Evolutionary conservation across 495 filamentous ascomycete genomes (phyloP), one percentile per base, ranked within the genome.

Genomic region (Chlorociboria aeruginascens): DNA sequence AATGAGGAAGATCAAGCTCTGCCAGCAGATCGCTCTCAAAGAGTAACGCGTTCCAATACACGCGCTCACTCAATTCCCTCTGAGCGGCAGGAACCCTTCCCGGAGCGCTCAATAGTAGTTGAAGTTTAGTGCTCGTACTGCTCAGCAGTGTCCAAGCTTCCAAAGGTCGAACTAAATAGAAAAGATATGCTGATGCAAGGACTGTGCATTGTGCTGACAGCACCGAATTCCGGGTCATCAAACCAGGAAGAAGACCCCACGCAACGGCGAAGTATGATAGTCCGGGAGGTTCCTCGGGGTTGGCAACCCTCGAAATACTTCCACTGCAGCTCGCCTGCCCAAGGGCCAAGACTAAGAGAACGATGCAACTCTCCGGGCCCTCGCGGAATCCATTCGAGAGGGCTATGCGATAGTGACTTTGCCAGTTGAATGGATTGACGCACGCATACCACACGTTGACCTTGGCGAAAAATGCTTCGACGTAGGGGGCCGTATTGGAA

Each of bases 401-500:
- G 0, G 85, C 85, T 7, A 71, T 79, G 14, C 73, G 70, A 60
- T 89, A 89, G 61, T 86, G 81, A 48, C 73, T 76, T n/a, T 73
- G 69, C 85, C 85, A 90, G 14, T 77, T 83, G 63, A 81, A 85
- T 17, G 85, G 85, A 61, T 87, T 89, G 45, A 90, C 83, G 61
- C 82, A 85, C 31, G 85, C 85, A 52, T 89, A 89, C 83, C 85
- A 90, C 6, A 86, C 72, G 57, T 89, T 89, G 47, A 86, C 85
- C 20, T 80, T 72, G 37, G 81, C 77, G 54, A 90, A 90, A 64
- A 84, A 89, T 8, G 84, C 75, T 58, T 80, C 76, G 42, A 85
- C 78, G 63, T 87, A 87, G 11, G 74, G 69, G 17, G 75, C 69
- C n/a, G 81, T 82, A 63, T 88, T 85, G 16, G 79, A 79, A 54